Evolutionary conservation across 257 asterid genomes (phyloP), one percentile per base, ranked within the genome.

Genomic region (Rubia yunnanensis): DNA sequence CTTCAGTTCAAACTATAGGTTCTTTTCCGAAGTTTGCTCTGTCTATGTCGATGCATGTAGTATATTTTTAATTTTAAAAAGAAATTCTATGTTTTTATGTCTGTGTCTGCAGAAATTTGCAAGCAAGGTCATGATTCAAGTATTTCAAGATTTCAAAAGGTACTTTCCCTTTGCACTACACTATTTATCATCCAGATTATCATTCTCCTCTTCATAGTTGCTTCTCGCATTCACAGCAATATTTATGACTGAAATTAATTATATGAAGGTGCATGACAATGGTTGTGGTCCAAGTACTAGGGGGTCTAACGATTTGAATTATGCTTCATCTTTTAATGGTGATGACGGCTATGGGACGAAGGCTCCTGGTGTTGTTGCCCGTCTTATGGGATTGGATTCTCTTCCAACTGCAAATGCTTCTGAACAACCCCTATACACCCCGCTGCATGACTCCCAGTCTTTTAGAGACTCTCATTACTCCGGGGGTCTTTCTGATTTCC

Each of bases 281-380:
- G 81, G 82, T 65, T 75, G 69, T 78, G 77, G 71, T 77, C 50
- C 81, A 31, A 75, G 67, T 67, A 62, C 72, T 49, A 70, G 75
- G 60, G 77, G 78, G 68, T 74, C 74, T 20, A 71, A 30, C 49
- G 87, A 81, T 60, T 27, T 64, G 68, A 53, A 24, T 64, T 83
- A 83, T 65, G 86, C 83, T 80, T 77, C 92, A 41, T 82, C 94
- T 48, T 79, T 76, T 62, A 81, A 72, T 67, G 84, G 82, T 44
- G 95, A 90, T 76, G 81, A 80, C 41, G 83, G 79, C 55, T 74
- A 71, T 71, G 88, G 80, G 63, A 74, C 82, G 62, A 86, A 79
- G 76, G 84, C 95, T 56, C 96, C 99, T 57, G 95, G 97, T 65
- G 99, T 90, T 59, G 97, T 94, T 61, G 99, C 99, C 48, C 96